Evolutionary conservation across 2,329 filamentous ascomycete species (phyloP), one percentile per base, ranked within the genome.

Genomic region (Arachnopeziza araneosa): DNA sequence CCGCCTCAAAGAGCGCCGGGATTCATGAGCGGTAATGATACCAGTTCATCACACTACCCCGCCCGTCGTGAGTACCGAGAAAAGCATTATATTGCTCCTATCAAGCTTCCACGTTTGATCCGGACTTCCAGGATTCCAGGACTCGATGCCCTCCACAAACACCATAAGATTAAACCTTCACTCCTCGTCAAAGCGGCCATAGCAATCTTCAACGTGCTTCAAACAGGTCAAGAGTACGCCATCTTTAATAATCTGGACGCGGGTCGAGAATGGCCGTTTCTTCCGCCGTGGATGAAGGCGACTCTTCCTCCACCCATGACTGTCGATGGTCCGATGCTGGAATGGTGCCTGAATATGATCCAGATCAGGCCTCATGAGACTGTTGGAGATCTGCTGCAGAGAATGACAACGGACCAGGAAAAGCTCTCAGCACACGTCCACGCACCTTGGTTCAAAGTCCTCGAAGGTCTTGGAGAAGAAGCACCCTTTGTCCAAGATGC

Each of bases 191-290:
- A 58, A 52, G 54, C 56, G 8, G 51, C 56, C 14, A 51, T 58
- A 8, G 56, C 52, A 2, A 8, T 58, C 2, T 58, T 58, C 56
- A 58, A 58, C n/a, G 24, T 51, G 14, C 23, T 17, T 49, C 32
- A 50, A 55, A 58, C 56, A 19, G 44, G 36, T 23, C 56, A 58
- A 36, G 56, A 58, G 22, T 54, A 58, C 19, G 56, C 56, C 2
- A 30, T 58, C 19, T 54, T 58, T 44, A 58, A 54, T 36, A 54
- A 4, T 22, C 36, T 58, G 12, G 56, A 58, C 19, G 32, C 51
- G 1, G 56, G 56, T 21, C 32, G 56, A 5, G 50, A 44, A 12
- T 58, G 56, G 56, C 56, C 56, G n/a, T 55, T 55, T 23, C 32
- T 58, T 36, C 56, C 52, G 12, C 7, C 36, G 3, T 58, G 56